Percentiles rank a stretch among this genome's conserved stretches.
Evolutionary conservation across 1,139 yeast genomes (phyloP).

Genomic region (Suhomyces bolitotheri): DNA sequence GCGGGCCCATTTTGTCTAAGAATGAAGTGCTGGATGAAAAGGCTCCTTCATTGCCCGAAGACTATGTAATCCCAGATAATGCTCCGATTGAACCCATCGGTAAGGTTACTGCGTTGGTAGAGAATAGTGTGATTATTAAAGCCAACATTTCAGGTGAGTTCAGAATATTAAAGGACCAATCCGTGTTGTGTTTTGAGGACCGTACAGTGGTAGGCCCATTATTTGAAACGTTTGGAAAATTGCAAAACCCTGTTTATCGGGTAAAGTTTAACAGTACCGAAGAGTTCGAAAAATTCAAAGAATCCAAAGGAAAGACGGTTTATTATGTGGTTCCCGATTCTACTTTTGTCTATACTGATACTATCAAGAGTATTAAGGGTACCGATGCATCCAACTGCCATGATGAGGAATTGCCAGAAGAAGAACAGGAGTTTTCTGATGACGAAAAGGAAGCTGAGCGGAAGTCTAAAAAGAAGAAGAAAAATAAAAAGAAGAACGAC

Average conservation of each 20-base stretch:
- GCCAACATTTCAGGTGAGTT: conserved; percentile 85
- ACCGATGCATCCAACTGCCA: conserved; percentile 94
- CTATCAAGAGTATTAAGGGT: conserved; percentile 70
- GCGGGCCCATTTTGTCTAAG: conserved; percentile 69
- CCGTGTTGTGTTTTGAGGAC: conserved; percentile 78
- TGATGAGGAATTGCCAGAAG: conserved; percentile 91
- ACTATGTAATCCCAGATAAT: conserved; percentile 53
- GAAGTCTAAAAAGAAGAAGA: conserved; percentile 22
- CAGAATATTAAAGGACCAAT: conserved; percentile 76
- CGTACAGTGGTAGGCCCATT: conserved; percentile 75
- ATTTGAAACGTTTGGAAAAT: conserved; percentile 87
- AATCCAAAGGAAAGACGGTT: conserved; percentile 56
- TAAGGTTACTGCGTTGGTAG: conserved; percentile 66
- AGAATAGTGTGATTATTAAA: conserved; percentile 66
- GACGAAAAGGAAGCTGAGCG: conserved; percentile 76
- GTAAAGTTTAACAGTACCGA: conserved; percentile 63
- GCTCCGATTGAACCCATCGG: conserved; percentile 79
- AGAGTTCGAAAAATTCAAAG: conserved; percentile 47
- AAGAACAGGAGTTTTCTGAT: conserved; percentile 93
- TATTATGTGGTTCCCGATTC: conserved; percentile 82
- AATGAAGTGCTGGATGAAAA: conserved; percentile 73
- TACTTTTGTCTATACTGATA: conserved; percentile 73
- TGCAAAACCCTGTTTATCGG: conserved; percentile 80
- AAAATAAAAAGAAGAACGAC: conserved; percentile 35
- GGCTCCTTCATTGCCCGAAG: conserved; percentile 71